phyloP scores from a whole-genome alignment of 2,329 filamentous ascomycete species.

The Aspergillus pseudonomiae region DNA sequence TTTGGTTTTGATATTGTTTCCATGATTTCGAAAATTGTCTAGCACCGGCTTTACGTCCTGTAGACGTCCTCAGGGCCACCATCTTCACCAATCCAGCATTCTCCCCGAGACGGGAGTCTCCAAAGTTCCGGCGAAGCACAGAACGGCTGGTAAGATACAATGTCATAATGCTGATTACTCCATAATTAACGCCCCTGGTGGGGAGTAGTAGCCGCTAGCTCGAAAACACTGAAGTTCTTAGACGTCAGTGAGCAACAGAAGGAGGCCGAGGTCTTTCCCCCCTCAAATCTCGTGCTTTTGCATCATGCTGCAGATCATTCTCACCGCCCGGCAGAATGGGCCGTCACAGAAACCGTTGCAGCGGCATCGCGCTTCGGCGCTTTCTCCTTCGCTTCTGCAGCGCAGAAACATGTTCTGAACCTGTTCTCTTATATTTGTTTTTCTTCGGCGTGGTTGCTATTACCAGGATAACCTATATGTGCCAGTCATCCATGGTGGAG shows the following conservation, averaged over 20 bases:
- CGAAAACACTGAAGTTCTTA: conserved; percentile 6
- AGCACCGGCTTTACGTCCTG: conserved; percentile 31
- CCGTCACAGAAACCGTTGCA: not conserved
- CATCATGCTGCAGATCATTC: conserved; percentile 9
- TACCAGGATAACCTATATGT: not conserved
- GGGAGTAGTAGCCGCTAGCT: conserved; percentile 1
- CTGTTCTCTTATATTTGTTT: not conserved
- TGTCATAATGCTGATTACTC: conserved; percentile 38
- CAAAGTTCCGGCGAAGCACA: conserved; percentile 26
- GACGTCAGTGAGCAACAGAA: conserved; percentile 8
- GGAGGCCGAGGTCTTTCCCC: conserved; percentile 1
- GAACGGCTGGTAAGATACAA: conserved; percentile 34
- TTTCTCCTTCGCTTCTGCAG: not conserved
- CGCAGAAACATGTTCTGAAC: not conserved
- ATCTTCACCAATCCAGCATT: conserved; percentile 35
- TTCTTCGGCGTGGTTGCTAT: not conserved
- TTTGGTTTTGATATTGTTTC: conserved; percentile 44
- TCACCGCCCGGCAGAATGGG: conserved; percentile 30
- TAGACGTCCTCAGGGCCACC: conserved; percentile 36
- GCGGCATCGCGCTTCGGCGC: not conserved
- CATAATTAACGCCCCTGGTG: conserved; percentile 27
- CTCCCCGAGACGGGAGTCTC: conserved; percentile 23
- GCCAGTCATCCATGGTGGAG: not conserved
- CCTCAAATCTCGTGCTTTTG: conserved; percentile 7
- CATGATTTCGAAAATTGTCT: conserved; percentile 46